These are phyloP conservation scores for Gossypium gossypioides DNA, from an alignment of 441 rosid species.

Conservation along the genomic window DNA sequence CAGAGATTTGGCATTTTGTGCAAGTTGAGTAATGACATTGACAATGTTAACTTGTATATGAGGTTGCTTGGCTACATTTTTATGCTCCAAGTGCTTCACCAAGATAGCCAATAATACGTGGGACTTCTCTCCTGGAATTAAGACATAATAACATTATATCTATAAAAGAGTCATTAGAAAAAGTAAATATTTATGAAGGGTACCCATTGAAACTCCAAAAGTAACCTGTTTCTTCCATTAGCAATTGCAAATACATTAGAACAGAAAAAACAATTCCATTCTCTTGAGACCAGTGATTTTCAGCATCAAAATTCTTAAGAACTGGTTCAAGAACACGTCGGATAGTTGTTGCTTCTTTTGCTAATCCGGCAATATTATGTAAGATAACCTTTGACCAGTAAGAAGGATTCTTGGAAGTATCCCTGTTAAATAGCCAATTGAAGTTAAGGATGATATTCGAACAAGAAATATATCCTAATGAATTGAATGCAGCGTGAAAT, in stretches of 20 bases:
- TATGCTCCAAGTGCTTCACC: slow-evolving; percentile 97
- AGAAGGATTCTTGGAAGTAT: slow-evolving; percentile 61
- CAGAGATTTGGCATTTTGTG: slow-evolving; percentile 54
- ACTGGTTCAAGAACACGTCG: slow-evolving; percentile 90
- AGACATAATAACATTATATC: slow-evolving; percentile 12
- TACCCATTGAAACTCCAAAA: slow-evolving; percentile 7
- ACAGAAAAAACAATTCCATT: slow-evolving; percentile 71
- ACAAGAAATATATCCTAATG: slow-evolving; percentile 9
- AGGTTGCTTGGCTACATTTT: slow-evolving; percentile 55
- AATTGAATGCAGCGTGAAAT: slow-evolving; percentile 5
- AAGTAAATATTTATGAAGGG: background rate
- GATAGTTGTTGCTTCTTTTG: slow-evolving; percentile 81
- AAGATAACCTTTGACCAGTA: slow-evolving; percentile 89
- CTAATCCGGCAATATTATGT: slow-evolving; percentile 63
- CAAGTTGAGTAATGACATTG: slow-evolving; percentile 51
- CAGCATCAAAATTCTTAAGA: slow-evolving; percentile 62
- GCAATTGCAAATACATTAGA: slow-evolving; percentile 62
- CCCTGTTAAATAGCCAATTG: slow-evolving; percentile 34
- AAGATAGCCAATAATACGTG: slow-evolving; percentile 59
- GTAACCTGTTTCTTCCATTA: slow-evolving; percentile 77
- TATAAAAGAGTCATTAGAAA: slow-evolving; percentile 8
- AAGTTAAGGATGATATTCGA: slow-evolving; percentile 14
- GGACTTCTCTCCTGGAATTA: slow-evolving; percentile 60
- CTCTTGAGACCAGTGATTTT: slow-evolving; percentile 63
- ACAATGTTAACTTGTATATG: slow-evolving; percentile 53